Percentiles rank a stretch among this genome's conserved stretches.
These are phyloP conservation scores for Populus tomentosa DNA, from an alignment of 441 rosid genomes.

Conservation along the genomic window DNA sequence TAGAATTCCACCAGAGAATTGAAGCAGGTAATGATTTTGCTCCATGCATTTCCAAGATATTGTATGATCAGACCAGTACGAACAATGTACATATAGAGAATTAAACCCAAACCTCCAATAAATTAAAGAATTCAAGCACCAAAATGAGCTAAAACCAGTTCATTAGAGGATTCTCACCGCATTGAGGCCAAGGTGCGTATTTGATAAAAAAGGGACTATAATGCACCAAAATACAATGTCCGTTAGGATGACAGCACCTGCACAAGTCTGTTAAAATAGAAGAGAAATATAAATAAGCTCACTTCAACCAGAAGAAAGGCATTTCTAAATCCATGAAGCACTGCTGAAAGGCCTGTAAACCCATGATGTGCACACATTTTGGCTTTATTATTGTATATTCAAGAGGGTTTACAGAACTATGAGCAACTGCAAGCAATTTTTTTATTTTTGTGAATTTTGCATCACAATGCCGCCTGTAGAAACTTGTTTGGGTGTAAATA, in stretches of 20 bases:
- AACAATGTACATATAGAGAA: not conserved
- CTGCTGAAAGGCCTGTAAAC: not conserved
- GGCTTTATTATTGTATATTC: not conserved
- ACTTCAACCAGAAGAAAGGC: not conserved
- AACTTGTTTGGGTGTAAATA: not conserved
- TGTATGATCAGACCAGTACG: not conserved
- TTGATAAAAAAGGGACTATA: constrained; percentile 60
- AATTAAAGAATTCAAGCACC: not conserved
- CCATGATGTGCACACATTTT: not conserved
- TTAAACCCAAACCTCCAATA: not conserved
- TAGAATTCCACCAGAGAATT: not conserved
- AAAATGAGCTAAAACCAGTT: not conserved
- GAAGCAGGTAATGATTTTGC: not conserved
- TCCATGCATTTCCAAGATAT: not conserved
- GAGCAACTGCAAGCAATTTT: no score
- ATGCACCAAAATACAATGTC: constrained; percentile 74
- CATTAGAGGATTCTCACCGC: constrained; percentile 34
- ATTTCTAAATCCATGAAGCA: not conserved
- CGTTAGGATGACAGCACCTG: constrained; percentile 76
- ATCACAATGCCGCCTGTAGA: not conserved
- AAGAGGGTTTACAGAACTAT: no score
- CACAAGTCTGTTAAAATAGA: constrained; percentile 48
- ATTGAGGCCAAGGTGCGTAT: constrained; percentile 52
- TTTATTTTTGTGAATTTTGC: no score
- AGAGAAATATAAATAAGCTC: not conserved